These are phyloP conservation scores for Tillandsia fasciculata DNA, from an alignment of 176 grass and related monocot genomes.

Conservation along the genomic window DNA sequence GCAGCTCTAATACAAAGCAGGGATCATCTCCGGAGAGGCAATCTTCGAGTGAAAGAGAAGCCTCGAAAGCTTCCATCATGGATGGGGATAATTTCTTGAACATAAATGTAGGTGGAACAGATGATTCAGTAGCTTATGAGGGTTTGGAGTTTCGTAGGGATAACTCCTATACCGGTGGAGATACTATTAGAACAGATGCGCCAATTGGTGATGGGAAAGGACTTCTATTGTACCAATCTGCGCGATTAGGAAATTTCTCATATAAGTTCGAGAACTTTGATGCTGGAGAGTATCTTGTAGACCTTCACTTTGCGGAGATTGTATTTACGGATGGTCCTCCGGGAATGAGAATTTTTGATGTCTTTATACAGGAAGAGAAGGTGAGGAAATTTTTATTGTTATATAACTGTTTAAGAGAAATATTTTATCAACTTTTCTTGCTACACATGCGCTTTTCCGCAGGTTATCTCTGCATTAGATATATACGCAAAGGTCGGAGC, in stretches of 20 bases:
- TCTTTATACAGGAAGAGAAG: slow-evolving; percentile 40
- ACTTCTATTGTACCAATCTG: slow-evolving; percentile 21
- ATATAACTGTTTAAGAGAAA: not conserved
- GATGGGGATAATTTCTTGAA: not conserved
- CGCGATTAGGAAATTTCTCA: slow-evolving; percentile 22
- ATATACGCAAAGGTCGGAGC: slow-evolving; percentile 30
- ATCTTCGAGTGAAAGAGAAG: not conserved
- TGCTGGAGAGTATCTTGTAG: slow-evolving; percentile 29
- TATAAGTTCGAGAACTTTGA: slow-evolving; percentile 23
- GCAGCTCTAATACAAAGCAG: not conserved
- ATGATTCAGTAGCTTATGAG: not conserved
- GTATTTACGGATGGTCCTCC: slow-evolving; percentile 21
- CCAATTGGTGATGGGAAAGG: slow-evolving; percentile 15
- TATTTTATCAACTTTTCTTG: not conserved
- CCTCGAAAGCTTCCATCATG: slow-evolving; percentile 2
- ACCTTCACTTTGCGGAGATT: slow-evolving; percentile 43
- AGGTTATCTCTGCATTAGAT: slow-evolving; percentile 30
- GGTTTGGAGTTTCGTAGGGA: slow-evolving; percentile 5
- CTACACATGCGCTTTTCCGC: not conserved
- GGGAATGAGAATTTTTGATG: slow-evolving; percentile 31
- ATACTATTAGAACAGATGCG: slow-evolving; percentile 10
- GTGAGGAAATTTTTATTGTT: not conserved
- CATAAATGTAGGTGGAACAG: slow-evolving; percentile 6
- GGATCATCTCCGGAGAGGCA: not conserved
- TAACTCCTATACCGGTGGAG: slow-evolving; percentile 20